Conservation (phyloP, 331 rosid species). For the Pyrus hybrid region DNA sequence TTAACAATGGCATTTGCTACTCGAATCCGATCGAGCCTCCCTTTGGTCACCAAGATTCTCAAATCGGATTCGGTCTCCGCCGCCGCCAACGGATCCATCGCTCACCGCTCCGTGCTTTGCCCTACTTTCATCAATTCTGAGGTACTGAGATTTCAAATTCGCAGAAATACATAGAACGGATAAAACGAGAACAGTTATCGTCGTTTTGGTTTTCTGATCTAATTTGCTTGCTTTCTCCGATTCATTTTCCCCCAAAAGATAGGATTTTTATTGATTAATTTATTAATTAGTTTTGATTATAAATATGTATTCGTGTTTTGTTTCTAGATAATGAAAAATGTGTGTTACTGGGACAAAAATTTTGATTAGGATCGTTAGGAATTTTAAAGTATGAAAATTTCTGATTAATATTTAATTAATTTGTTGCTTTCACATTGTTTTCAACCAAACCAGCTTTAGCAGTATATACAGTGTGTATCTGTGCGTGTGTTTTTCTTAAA, state of each 20-base stretch:
- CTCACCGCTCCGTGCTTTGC: constrained; percentile 30
- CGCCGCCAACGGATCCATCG: constrained; percentile 32
- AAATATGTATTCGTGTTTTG: background rate
- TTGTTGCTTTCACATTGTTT: background rate
- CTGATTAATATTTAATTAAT: background rate
- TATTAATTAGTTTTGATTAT: background rate
- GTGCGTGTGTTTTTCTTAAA: background rate
- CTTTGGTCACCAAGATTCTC: constrained; percentile 42
- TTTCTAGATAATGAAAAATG: background rate
- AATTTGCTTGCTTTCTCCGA: background rate
- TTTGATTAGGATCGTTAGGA: background rate
- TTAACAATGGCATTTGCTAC: constrained; percentile 54
- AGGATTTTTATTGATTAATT: background rate
- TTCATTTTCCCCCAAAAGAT: background rate
- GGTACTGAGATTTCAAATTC: constrained; percentile 20
- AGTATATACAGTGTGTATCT: background rate
- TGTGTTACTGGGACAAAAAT: background rate
- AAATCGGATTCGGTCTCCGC: constrained; percentile 26
- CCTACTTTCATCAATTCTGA: constrained; percentile 26
- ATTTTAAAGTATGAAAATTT: background rate
- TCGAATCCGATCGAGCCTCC: constrained; percentile 63
- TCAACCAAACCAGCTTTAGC: background rate
- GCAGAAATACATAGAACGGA: background rate
- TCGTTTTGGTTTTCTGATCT: background rate
- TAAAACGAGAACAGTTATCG: background rate